Evolutionary conservation across 83 land plant species (phyloP), one percentile per base, ranked within the genome.

Genomic region (Larix sibirica): DNA sequence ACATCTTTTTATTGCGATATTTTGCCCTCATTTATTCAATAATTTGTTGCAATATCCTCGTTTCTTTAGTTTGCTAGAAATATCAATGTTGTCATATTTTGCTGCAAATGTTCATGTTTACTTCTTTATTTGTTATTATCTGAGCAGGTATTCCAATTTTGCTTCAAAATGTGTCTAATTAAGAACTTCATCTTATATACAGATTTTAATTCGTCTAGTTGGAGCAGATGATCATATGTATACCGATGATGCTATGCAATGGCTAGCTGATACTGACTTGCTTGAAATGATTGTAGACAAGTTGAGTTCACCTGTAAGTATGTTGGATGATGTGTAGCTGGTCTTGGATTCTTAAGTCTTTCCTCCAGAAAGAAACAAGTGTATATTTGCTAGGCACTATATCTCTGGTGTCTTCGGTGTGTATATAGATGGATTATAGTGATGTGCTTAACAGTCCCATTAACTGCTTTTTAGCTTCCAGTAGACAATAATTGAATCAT

Each of bases 211-310:
- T 65, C 90, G 98, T 54, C 91, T 95, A 21, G 89, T 97, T 83
- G 98, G 94, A 78, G 99, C 90, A 83, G 96, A 97, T 89, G 98
- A 92, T 40, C 95, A 88, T 80, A 85, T 94, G 77, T 90, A 91
- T 80, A 38, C 92, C 28, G 90, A 83, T 38, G 96, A 95, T 33
- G 67, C 96, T 68, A 92, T 94, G 85, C 92, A 89, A 81, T 97
- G 98, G 96, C 82, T 97, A 68, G 92, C 94, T 18, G 92, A 91
- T 40, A 91, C 92, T 14, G 81, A 94, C 87, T 92, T 95, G 28
- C 91, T 95, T 81, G 95, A 97, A 64, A 89, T 97, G 95, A 92
- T 95, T 79, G 94, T 95, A 7, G 99, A 97, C 79, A 97, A 95
- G 85, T 91, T 97, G 79, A 94, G 93, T 80, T 91, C 98, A 54